Evolutionary conservation across 2,329 filamentous ascomycete species (phyloP), one percentile per base, ranked within the genome.

Genomic region (Alternaria alternata): DNA sequence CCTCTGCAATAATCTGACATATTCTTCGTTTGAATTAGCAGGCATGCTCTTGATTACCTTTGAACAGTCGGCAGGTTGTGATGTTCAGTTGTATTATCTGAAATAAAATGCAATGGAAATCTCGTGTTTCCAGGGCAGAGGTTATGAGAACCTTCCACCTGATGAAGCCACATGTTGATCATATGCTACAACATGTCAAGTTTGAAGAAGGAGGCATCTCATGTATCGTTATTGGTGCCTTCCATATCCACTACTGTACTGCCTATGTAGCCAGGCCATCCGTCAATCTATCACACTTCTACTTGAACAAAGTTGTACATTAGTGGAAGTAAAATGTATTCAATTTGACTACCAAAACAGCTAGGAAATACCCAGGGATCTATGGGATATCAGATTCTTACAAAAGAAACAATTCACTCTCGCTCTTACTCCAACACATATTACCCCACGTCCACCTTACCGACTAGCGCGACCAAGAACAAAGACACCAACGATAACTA

Each of bases 401-500:
- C 59, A 61, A 61, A 54, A 49, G 43, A 57, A 61, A 61, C 26
- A 59, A 46, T 49, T n/a, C 48, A 44, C 44, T 58, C 43, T 43
- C 47, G 39, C 54, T 42, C 12, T 22, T 38, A 28, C 54, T 48
- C 43, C 46, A 54, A 39, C 39, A 34, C 42, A 48, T 18, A 43
- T 42, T 53, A 52, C 36, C 18, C 9, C 32, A 16, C 41, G 11
- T 34, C 26, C 26, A 20, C 20, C 36, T 47, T 61, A 65, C 39
- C 62, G 62, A 81, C 80, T 83, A 42, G 89, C 82, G 66, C 93
- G 88, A 62, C 92, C 89, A 72, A 99, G 88, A 42, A 93, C 89
- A 81, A 99, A 99, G 11, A 98, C 94, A 66, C 92, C 92, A 41
- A 96, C 85, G 79, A 99, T 97, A 38, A 97, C 94, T 43, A 96